phyloP scores from a whole-genome alignment of 352 stramenopile species.

The Phytophthora fragariaefolia region DNA sequence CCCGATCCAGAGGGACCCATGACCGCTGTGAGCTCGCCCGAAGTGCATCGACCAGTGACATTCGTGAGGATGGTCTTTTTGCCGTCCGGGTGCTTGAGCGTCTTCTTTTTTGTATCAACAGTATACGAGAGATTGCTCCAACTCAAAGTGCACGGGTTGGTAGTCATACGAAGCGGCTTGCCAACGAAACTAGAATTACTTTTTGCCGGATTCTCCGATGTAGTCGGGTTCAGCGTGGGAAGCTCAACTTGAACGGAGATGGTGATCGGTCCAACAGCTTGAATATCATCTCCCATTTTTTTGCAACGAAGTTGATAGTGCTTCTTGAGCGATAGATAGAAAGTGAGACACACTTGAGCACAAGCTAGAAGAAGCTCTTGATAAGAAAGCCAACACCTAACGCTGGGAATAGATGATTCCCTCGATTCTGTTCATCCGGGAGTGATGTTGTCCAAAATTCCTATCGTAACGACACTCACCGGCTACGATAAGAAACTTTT shows the following conservation, averaged over 20 bases:
- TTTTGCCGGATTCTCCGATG: conserved; percentile 1
- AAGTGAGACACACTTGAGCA: not conserved
- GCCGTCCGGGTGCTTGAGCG: conserved; percentile 13
- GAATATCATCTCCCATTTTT: conserved; percentile 15
- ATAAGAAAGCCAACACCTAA: not conserved
- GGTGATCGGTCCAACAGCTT: not conserved
- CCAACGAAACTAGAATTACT: not conserved
- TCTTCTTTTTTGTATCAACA: conserved; percentile 34
- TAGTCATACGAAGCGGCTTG: conserved; percentile 11
- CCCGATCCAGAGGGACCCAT: conserved; percentile 65
- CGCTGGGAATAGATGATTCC: not conserved
- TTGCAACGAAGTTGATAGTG: no score
- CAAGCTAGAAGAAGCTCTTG: not conserved
- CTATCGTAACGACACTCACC: not conserved
- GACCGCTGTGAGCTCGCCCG: conserved; percentile 66
- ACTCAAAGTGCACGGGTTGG: conserved; percentile 27
- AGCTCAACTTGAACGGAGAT: conserved; percentile 20
- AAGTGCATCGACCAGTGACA: conserved; percentile 58
- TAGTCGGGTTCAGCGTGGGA: conserved; percentile 1
- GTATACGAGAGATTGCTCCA: conserved; percentile 32
- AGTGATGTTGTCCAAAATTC: not conserved
- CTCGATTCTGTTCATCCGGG: not conserved
- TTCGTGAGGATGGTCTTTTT: conserved; percentile 64
- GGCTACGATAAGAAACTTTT: not conserved
- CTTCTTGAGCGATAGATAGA: conserved; percentile 7